Conservation (phyloP, 83 land plant genomes). For the Thuja plicata region DNA sequence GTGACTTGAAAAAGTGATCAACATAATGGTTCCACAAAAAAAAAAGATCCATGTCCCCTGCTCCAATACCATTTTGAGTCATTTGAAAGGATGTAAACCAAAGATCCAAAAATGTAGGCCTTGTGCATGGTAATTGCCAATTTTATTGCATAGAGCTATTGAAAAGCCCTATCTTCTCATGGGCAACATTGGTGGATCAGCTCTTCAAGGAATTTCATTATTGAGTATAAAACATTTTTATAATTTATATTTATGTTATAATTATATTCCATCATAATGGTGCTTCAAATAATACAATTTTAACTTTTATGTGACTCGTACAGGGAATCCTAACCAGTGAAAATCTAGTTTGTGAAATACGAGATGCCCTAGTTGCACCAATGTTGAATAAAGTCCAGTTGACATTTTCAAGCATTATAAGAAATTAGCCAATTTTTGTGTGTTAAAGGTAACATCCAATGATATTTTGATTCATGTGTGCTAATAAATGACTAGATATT, state of each 20-base stretch:
- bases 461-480: background rate
- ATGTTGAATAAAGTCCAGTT: background rate
- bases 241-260: too few relatives aligned
- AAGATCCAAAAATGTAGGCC: background rate
- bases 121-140: background rate
- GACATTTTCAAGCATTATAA: background rate
- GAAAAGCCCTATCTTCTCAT: too few relatives aligned
- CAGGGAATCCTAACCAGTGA: too few relatives aligned
- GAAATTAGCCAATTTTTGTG: background rate
- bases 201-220: too few relatives aligned
- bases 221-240: too few relatives aligned
- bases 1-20: too few relatives aligned
- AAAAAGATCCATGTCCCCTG: background rate
- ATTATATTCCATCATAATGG: background rate
- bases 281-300: too few relatives aligned
- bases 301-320: background rate
- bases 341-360: background rate
- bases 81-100: background rate
- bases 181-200: too few relatives aligned
- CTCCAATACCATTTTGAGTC: background rate
- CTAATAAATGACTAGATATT: background rate
- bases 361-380: background rate
- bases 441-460: background rate
- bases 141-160: too few relatives aligned
- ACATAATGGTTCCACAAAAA: background rate